Conservation (phyloP, 169 alveolate species). For the Plasmodium billcollinsi region DNA sequence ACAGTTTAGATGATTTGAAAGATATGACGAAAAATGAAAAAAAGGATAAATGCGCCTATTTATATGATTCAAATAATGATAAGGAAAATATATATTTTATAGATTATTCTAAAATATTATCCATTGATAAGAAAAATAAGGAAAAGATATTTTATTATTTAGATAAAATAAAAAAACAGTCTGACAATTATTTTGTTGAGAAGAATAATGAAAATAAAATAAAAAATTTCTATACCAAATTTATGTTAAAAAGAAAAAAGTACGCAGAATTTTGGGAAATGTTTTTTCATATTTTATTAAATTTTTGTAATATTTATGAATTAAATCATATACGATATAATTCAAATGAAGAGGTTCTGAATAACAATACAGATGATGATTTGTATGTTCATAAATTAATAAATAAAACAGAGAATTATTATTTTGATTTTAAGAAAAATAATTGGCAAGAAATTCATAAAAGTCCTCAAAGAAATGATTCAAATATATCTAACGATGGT, state of each 20-base stretch:
- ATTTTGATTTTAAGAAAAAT: constrained; percentile 63
- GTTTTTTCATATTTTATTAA: constrained; percentile 60
- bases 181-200: constrained; percentile 46
- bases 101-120: constrained; percentile 25
- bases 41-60: neutral
- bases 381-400: constrained; percentile 8
- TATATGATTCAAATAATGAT: neutral
- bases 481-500: too few species aligned
- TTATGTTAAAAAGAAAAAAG: constrained; percentile 27
- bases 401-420: constrained; percentile 56
- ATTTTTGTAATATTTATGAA: constrained; percentile 74
- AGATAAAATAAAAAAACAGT: constrained; percentile 30
- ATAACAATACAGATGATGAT: neutral
- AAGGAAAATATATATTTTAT: constrained; percentile 17
- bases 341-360: constrained; percentile 6
- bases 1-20: neutral
- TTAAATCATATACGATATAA: constrained; percentile 28
- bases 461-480: neutral
- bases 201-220: constrained; percentile 44
- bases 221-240: constrained; percentile 46
- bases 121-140: constrained; percentile 21
- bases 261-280: constrained; percentile 61
- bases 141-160: constrained; percentile 34
- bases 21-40: constrained; percentile 1
- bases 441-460: constrained; percentile 60